A percentile compares a stretch with the other conserved stretches of the same genome.
Conservation (phyloP, 129 eudicot species). For the Ambrosia trifida region DNA sequence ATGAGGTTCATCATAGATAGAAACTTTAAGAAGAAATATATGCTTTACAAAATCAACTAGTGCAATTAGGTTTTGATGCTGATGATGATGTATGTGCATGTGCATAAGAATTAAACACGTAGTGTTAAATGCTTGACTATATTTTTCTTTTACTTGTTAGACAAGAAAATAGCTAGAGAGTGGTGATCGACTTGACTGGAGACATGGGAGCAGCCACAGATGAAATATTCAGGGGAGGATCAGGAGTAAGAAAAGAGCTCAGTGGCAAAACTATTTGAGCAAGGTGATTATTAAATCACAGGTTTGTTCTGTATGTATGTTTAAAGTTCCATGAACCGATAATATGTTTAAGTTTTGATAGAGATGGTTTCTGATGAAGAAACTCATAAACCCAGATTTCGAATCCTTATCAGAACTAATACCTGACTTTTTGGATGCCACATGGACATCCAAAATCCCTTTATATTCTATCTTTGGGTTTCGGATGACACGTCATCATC, state of each 20-base stretch:
- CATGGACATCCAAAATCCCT: too few relatives aligned
- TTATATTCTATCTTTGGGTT: too few relatives aligned
- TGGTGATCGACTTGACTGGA: constrained; percentile 37
- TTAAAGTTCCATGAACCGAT: too few relatives aligned
- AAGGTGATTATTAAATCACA: constrained; percentile 54
- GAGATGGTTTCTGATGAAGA: too few relatives aligned
- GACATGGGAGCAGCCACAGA: constrained; percentile 58
- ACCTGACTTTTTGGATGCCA: too few relatives aligned
- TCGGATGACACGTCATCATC: too few relatives aligned
- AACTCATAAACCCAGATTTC: too few relatives aligned
- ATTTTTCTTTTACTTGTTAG: constrained; percentile 37
- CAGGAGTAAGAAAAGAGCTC: constrained; percentile 69
- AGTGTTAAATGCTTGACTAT: not conserved
- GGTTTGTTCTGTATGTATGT: too few relatives aligned
- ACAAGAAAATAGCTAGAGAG: constrained; percentile 78
- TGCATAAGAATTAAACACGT: not conserved
- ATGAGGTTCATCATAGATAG: constrained; percentile 58
- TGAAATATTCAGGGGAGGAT: constrained; percentile 52
- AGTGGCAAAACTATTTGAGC: constrained; percentile 88
- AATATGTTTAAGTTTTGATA: too few relatives aligned
- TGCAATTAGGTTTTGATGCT: constrained; percentile 90
- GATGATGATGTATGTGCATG: constrained; percentile 42
- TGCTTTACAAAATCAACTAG: constrained; percentile 56
- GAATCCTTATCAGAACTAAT: too few relatives aligned
- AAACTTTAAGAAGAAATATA: constrained; percentile 82